Evolutionary conservation across 2,329 filamentous ascomycete species (phyloP).

Genomic region (Hymenoscyphus linearis): DNA sequence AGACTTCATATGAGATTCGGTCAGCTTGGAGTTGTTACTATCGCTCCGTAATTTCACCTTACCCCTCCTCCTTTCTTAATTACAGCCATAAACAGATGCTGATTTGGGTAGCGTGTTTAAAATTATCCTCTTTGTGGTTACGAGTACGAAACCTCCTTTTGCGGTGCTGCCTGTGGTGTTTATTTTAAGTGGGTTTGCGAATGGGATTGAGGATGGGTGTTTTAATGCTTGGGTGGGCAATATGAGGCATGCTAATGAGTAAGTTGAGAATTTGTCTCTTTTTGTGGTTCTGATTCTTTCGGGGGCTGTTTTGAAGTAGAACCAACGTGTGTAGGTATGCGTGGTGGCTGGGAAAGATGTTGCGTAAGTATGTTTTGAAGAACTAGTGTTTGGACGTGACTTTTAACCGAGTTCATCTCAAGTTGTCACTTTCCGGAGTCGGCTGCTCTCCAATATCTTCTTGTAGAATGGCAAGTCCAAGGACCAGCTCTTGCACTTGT

Average conservation of each 20-base stretch:
- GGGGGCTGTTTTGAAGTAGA: not conserved
- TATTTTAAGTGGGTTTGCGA: slow-evolving; percentile 59
- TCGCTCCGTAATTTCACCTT: slow-evolving; percentile 35
- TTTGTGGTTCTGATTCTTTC: not conserved
- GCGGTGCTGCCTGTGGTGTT: slow-evolving; percentile 60
- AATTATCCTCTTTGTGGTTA: slow-evolving; percentile 57
- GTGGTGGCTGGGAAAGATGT: not conserved
- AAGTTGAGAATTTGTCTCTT: not conserved
- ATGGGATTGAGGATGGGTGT: slow-evolving; percentile 43
- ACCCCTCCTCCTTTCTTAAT: not conserved
- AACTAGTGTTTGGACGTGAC: too few relatives aligned
- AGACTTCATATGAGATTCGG: slow-evolving; percentile 51
- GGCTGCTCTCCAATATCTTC: too few relatives aligned
- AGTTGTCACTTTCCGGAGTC: too few relatives aligned
- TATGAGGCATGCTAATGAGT: slow-evolving; percentile 61
- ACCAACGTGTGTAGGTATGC: not conserved
- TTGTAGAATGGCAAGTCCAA: too few relatives aligned
- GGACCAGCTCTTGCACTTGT: too few relatives aligned
- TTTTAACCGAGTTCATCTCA: too few relatives aligned
- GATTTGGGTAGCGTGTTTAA: slow-evolving; percentile 41
- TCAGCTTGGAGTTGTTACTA: slow-evolving; percentile 49
- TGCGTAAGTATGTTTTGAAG: too few relatives aligned
- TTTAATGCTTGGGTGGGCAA: slow-evolving; percentile 62
- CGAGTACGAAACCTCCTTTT: slow-evolving; percentile 65
- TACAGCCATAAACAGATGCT: not conserved